Base-by-base conservation (phyloP, 352 stramenopile genomes). In the Globisporangium spinosum region DNA sequence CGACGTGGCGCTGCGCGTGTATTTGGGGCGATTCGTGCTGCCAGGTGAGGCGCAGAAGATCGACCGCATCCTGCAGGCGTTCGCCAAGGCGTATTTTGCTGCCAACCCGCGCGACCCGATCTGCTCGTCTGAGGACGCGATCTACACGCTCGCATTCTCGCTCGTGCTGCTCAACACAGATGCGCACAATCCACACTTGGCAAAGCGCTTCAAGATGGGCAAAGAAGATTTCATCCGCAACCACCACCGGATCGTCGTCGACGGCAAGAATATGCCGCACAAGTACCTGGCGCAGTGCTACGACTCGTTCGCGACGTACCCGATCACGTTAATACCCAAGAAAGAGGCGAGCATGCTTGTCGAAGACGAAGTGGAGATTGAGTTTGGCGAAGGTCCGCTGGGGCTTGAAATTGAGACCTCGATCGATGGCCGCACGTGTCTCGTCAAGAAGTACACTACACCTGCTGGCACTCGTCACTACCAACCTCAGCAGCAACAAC, bases 1-100 rank as follows among this genome's bases (percentile, higher is more conserved):
- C 23, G 86, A 94, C 45, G 73, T 94, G 4, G 73, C 81, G 23
- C 71, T 94, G 34, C 82, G 86, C 13, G 76, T 91, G n/a, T 94
- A 84, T 58, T 76, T 94, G 3, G 78, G 81, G 38, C 79, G 82
- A 40, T 93, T 94, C 59, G 75, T 83, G 60, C 67, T 93, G 56
- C 84, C 84, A 3, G 76, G 79, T 55, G 86, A 94, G 71, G 86
- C 86, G 35, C 86, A 94, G 71, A 93, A 94, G 67, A 94, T 94
- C 55, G 86, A 94, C 72, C 81, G 86, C n/a, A 89, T 94, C 64
- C 72, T 94, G 2, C 81, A 94, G 55, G 86, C 86, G 7, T 93
- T 94, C 43, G 83, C 84, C 22, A 85, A 79, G 32, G 77, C 86
- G 7, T 94, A 87, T 56, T 89, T 83, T 60, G 35, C 56, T 1